phyloP scores from a whole-genome alignment of 1,284 basidiomycete genomes.

The Microbotryomycetes sp. region DNA sequence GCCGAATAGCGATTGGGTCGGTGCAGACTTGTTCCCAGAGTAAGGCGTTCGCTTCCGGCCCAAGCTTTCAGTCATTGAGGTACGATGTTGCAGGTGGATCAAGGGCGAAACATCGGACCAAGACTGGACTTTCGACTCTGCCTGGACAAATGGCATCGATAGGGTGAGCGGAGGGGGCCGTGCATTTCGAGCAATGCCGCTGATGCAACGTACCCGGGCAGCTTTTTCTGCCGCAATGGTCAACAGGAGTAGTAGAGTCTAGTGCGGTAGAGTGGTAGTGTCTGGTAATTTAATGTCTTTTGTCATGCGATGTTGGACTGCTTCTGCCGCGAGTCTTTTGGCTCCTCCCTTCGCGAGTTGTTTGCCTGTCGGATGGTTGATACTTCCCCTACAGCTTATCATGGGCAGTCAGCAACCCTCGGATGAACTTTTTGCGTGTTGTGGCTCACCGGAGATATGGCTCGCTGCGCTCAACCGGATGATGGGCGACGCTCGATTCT shows the following conservation, averaged over 20 bases:
- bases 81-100: background rate
- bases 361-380: too few species aligned
- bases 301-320: too few species aligned
- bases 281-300: background rate
- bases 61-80: background rate
- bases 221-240: background rate
- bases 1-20: constrained; percentile 7
- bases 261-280: background rate
- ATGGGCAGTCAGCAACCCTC: too few species aligned
- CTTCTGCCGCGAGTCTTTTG: too few species aligned
- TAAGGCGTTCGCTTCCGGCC: background rate
- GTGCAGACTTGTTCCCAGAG: constrained; percentile 2
- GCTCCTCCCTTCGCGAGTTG: too few species aligned
- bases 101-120: background rate
- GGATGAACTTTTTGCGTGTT: too few species aligned
- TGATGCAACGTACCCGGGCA: background rate
- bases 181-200: background rate
- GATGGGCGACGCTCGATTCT: too few species aligned
- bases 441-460: too few species aligned
- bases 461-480: too few species aligned
- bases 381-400: too few species aligned
- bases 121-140: background rate
- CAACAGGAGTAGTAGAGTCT: background rate
- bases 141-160: background rate
- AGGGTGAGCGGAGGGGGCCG: background rate